Conservation (phyloP, 495 filamentous ascomycete genomes). For the Aspergillus wentii region DNA sequence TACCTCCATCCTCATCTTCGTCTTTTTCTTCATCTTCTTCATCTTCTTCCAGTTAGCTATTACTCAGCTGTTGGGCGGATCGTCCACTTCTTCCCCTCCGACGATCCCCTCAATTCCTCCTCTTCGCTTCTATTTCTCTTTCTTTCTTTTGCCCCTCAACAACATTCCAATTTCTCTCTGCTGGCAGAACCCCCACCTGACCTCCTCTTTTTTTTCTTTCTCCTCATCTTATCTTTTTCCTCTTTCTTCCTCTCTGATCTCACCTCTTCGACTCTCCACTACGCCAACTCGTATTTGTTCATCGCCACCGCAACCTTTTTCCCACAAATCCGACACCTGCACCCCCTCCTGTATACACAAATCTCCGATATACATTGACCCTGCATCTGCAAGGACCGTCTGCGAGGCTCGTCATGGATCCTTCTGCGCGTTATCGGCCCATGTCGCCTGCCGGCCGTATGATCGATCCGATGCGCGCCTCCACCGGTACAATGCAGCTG, state of each 20-base stretch:
- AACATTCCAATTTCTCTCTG: no score
- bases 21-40: background rate
- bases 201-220: background rate
- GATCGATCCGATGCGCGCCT: conserved; percentile 40
- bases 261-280: conserved; percentile 1
- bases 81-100: background rate
- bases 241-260: conserved; percentile 6
- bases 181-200: no score
- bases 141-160: conserved; percentile 6
- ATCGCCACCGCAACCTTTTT: background rate
- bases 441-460: conserved; percentile 33
- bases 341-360: no score
- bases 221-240: conserved; percentile 1
- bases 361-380: no score
- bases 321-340: background rate
- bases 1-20: background rate
- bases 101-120: no score
- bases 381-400: background rate
- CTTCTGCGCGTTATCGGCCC: conserved; percentile 21
- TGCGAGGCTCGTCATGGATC: conserved; percentile 12
- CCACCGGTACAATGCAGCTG: conserved; percentile 41
- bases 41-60: background rate
- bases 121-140: conserved; percentile 1
- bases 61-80: conserved; percentile 1
- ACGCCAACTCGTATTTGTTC: background rate